Conservation (phyloP, 2,329 filamentous ascomycete genomes). For the Fragosphaeria purpurea region DNA sequence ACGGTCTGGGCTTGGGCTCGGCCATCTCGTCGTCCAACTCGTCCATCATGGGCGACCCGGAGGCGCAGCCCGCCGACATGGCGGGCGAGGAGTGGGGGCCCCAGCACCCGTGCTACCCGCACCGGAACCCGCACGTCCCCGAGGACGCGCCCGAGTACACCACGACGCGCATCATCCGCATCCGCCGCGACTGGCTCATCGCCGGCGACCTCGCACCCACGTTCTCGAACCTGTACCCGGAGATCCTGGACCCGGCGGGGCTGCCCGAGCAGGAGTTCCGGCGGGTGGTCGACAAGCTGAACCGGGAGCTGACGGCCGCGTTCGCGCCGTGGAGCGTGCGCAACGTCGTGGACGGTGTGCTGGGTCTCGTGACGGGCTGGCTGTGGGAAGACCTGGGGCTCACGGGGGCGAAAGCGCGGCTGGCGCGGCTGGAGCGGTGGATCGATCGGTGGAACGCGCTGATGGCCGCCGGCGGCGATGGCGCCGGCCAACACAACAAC, state of each 20-base stretch:
- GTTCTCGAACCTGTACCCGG: conserved; percentile 91
- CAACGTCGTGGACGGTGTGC: conserved; percentile 67
- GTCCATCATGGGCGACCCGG: conserved; percentile 52
- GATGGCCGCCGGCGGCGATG: conserved; percentile 33
- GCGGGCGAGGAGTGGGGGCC: conserved; percentile 78
- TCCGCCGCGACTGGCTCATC: conserved; percentile 84
- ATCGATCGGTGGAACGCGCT: conserved; percentile 79
- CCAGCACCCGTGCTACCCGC: conserved; percentile 87
- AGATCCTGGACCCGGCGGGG: conserved; percentile 79
- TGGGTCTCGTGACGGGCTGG: conserved; percentile 84
- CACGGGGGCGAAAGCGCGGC: conserved; percentile 61
- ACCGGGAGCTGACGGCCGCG: conserved; percentile 62
- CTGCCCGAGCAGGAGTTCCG: conserved; percentile 82
- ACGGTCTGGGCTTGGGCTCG: conserved; percentile 45
- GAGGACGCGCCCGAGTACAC: conserved; percentile 62
- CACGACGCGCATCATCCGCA: conserved; percentile 80
- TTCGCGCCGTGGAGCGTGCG: conserved; percentile 70
- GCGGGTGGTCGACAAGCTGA: conserved; percentile 69
- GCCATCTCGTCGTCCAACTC: conserved; percentile 47
- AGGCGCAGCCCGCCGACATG: conserved; percentile 50
- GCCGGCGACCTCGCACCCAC: conserved; percentile 84
- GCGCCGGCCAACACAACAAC: background rate
- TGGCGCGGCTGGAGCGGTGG: conserved; percentile 66
- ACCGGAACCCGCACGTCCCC: conserved; percentile 85
- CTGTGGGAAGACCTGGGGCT: conserved; percentile 85